phyloP scores from a whole-genome alignment of 2,329 filamentous ascomycete genomes.

The Botryotinia globosa region DNA sequence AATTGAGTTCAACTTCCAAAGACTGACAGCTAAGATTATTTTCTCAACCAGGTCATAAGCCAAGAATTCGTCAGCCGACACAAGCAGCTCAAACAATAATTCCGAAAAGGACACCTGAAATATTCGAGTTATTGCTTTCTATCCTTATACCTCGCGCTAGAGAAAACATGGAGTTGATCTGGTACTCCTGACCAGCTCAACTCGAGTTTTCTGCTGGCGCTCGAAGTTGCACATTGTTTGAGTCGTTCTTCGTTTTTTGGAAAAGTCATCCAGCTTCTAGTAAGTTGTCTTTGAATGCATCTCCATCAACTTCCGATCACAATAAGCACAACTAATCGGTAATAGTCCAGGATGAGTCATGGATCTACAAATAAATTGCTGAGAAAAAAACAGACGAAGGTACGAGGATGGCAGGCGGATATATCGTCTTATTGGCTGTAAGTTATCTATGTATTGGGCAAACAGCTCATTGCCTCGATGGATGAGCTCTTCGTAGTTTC shows the following conservation, averaged over 20 bases:
- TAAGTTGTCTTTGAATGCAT: not conserved
- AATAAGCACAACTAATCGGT: not conserved
- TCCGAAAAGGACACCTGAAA: not conserved
- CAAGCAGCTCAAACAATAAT: not conserved
- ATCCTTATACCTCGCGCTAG: not conserved
- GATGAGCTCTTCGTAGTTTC: not conserved
- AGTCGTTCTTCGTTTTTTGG: not conserved
- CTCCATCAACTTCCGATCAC: not conserved
- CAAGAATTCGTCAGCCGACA: not conserved
- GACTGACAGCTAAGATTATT: not conserved
- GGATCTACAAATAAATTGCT: not conserved
- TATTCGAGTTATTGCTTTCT: not conserved
- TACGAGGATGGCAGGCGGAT: not conserved
- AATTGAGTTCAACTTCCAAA: too few relatives aligned
- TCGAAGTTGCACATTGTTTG: not conserved
- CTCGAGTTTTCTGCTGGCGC: not conserved
- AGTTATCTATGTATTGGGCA: not conserved
- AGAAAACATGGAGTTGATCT: not conserved
- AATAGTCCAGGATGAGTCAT: not conserved
- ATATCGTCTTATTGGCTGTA: not conserved
- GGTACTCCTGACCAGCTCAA: not conserved
- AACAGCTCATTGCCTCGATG: fast-evolving
- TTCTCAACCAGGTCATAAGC: too few relatives aligned
- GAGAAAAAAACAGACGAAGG: not conserved
- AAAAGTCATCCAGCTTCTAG: not conserved